Percentiles rank a stretch among this genome's conserved stretches.
phyloP scores from a whole-genome alignment of 805 yeast species.

The Clavispora vitiphila region DNA sequence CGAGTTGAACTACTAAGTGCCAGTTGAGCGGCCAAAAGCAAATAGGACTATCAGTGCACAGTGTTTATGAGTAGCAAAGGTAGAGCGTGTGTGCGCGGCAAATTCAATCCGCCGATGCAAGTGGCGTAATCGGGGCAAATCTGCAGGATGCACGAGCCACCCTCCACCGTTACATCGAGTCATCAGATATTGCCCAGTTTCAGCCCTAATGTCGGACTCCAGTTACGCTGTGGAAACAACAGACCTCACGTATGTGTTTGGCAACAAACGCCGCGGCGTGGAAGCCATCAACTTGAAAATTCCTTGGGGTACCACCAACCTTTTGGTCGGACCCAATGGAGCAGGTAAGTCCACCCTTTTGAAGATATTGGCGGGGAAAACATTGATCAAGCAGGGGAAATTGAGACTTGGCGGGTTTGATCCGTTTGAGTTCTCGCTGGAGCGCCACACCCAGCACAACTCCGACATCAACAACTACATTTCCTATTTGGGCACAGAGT shows the following conservation, averaged over 20 bases:
- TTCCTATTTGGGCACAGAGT: conserved; percentile 92
- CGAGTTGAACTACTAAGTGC: conserved; percentile 11
- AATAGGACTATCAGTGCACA: neutral
- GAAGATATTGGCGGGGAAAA: conserved; percentile 84
- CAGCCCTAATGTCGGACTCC: conserved; percentile 1
- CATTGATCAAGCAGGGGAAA: conserved; percentile 68
- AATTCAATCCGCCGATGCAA: too few relatives aligned
- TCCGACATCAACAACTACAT: conserved; percentile 45
- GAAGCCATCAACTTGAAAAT: conserved; percentile 56
- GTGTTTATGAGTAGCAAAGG: too few relatives aligned
- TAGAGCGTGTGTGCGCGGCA: too few relatives aligned
- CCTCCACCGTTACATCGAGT: too few relatives aligned
- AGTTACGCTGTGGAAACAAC: conserved; percentile 55
- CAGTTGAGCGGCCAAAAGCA: too few relatives aligned
- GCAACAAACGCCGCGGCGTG: conserved; percentile 56
- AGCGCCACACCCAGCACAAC: conserved; percentile 39
- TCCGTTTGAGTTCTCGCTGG: conserved; percentile 67
- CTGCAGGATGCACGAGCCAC: too few relatives aligned
- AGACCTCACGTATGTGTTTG: conserved; percentile 64
- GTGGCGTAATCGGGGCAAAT: neutral
- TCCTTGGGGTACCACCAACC: conserved; percentile 67
- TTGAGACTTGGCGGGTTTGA: conserved; percentile 76
- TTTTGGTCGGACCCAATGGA: conserved; percentile 91
- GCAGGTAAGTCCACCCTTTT: conserved; percentile 94
- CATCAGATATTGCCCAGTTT: too few relatives aligned